Base-by-base conservation (phyloP, 768 basidiomycete species). In the Paxillus involutus region DNA sequence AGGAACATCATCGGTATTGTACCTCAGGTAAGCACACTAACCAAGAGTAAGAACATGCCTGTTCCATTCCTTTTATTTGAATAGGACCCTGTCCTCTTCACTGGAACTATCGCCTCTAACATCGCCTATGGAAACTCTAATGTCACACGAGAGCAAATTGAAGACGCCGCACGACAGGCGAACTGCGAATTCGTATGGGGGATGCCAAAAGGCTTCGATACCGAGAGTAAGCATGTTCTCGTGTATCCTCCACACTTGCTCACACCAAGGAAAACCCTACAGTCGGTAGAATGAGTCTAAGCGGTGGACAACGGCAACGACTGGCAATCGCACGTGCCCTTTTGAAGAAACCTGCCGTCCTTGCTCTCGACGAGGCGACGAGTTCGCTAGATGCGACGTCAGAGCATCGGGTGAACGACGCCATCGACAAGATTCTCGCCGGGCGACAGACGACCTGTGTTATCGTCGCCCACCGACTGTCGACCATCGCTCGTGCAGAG, bases 161-260 rank as follows among this genome's bases (percentile, higher is more conserved):
- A 97, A 68, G 75, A 85, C 29, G 95, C 93, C 0, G 95, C 94
- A 0, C 78, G 89, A 17, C 82, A 91, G 55, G 96, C 96, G 2
- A 97, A 98, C 61, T 98, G 95, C 71, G 94, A 96, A 63, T 98
- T 96, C 65, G 86, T 98, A 6, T 92, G 93, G 89, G 87, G 89
- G 14, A 84, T 98, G 79, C 94, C 95, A 10, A 79, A 93, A 53
- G 94, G 94, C 0, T 96, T 96, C 62, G 95, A 97, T 61, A 98
- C 96, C 0, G 79, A 86, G 61, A 94, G 94, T 94, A 58, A 61
- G 90, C 66, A 3, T 11, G 8, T 55, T 45, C 39, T 41, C 24
- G 13, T 35, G 35, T 35, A 13, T 35, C 29, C 14, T 56, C 21
- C 46, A 41, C 84, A 61, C 68, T 88, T 46, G 87, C 35, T 14